phyloP scores from a whole-genome alignment of 2,329 filamentous ascomycete species.

The Cephalotrichum gorgonifer region DNA sequence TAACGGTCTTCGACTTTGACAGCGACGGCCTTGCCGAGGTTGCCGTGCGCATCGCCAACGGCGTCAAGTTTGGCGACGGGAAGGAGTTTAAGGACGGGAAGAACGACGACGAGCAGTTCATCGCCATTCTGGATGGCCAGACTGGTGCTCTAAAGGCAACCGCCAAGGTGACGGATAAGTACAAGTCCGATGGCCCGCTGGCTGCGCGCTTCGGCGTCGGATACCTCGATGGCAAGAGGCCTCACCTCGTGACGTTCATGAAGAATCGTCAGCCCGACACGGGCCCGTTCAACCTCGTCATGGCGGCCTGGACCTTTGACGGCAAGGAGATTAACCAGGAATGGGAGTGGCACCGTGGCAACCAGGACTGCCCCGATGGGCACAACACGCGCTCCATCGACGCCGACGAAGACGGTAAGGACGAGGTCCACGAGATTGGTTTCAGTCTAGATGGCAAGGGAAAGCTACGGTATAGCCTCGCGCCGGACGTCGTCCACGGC shows the following conservation, averaged over 20 bases:
- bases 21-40: constrained; percentile 13
- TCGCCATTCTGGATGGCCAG: constrained; percentile 11
- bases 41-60: constrained; percentile 13
- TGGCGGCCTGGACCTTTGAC: constrained; percentile 11
- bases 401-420: constrained; percentile 10
- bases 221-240: constrained; percentile 10
- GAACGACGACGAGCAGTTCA: constrained; percentile 11
- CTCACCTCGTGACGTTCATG: constrained; percentile 11
- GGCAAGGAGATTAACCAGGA: constrained; percentile 8
- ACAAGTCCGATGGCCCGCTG: constrained; percentile 10
- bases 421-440: constrained; percentile 12
- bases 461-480: constrained; percentile 10
- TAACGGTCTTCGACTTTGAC: constrained; percentile 14
- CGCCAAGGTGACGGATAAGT: constrained; percentile 4
- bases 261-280: constrained; percentile 10
- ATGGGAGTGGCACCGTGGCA: constrained; percentile 12
- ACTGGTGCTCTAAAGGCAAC: constrained; percentile 10
- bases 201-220: constrained; percentile 11
- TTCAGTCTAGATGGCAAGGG: constrained; percentile 14
- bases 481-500: constrained; percentile 10
- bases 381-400: constrained; percentile 15
- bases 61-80: constrained; percentile 12
- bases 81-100: constrained; percentile 6
- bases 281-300: constrained; percentile 1
- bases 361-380: constrained; percentile 8